Base-by-base conservation (phyloP, 2,329 filamentous ascomycete genomes). In the Tolypocladium guangdongense region DNA sequence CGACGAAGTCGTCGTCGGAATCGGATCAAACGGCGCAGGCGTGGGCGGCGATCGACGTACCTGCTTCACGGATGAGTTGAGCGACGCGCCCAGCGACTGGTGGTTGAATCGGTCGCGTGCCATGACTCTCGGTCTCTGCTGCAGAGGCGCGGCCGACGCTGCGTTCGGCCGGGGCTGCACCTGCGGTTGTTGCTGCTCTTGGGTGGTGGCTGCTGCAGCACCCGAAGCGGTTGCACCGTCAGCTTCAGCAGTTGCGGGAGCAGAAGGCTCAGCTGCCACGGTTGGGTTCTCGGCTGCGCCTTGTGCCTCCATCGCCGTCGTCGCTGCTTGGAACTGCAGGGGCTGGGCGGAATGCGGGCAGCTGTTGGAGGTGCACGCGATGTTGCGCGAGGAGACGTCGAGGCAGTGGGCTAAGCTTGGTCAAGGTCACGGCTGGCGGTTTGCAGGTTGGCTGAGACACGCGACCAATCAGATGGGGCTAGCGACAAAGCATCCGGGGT, bases 31-130 rank as follows among this genome's bases (percentile, higher is more conserved):
- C 39, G 22, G 20, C 20, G 24, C 41, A 30, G 4, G 43, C 14
- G 24, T 32, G 24, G 41, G 24, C 24, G 24, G 24, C 24, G 4
- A n/a, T 45, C 10, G 20, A 51, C 74, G 66, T 76, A 88, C 86
- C 78, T 87, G 75, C 67, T 88, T 88, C 57, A 90, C 80, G 57
- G 74, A 74, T 52, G 72, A 74, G 64, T 90, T 83, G 48, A 88
- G 75, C 37, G 76, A 74, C 48, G 71, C 69, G 57, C 86, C 86
- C 51, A 91, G 78, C 56, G 87, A 88, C 70, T 87, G 82, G 58
- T 78, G 66, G 63, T 83, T 82, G 63, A 71, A 81, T 50, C 69
- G 67, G 64, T 84, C 81, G 62, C 81, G 78, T 50, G 66, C 66
- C 51, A 63, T 58, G 38, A 60, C 53, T 51, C 62, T 57, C 3